These are phyloP conservation scores for Sicyos baderoa DNA, from an alignment of 306 rosid species.

Conservation along the genomic window DNA sequence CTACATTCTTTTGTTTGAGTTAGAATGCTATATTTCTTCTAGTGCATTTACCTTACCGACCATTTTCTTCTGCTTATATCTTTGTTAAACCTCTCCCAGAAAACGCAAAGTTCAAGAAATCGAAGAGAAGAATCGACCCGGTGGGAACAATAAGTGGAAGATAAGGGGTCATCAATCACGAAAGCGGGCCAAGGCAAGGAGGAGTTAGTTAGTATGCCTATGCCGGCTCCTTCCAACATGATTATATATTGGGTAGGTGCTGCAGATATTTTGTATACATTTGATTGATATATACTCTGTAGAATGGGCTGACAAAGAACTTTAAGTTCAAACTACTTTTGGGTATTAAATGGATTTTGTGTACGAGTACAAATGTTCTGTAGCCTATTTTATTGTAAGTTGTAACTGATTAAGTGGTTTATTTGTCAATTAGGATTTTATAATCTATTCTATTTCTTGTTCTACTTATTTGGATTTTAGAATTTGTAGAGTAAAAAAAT, in stretches of 20 bases:
- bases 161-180: slow-evolving; percentile 40
- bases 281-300: neutral
- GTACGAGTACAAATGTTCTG: neutral
- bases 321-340: neutral
- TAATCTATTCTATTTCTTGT: neutral
- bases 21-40: neutral
- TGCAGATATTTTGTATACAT: neutral
- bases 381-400: neutral
- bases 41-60: neutral
- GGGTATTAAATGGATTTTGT: neutral
- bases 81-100: slow-evolving; percentile 30
- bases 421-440: neutral
- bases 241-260: neutral
- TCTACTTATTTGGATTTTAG: neutral
- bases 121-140: slow-evolving; percentile 57
- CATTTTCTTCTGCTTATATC: slow-evolving; percentile 2
- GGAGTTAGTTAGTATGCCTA: slow-evolving; percentile 19
- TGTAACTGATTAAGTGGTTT: neutral
- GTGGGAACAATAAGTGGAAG: slow-evolving; percentile 78
- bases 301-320: neutral
- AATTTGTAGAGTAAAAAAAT: no score
- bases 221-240: no score
- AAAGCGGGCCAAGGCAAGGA: slow-evolving; percentile 65
- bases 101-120: slow-evolving; percentile 74
- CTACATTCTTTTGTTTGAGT: neutral